Evolutionary conservation across 495 filamentous ascomycete species (phyloP).

Genomic region (Neurospora sp.): DNA sequence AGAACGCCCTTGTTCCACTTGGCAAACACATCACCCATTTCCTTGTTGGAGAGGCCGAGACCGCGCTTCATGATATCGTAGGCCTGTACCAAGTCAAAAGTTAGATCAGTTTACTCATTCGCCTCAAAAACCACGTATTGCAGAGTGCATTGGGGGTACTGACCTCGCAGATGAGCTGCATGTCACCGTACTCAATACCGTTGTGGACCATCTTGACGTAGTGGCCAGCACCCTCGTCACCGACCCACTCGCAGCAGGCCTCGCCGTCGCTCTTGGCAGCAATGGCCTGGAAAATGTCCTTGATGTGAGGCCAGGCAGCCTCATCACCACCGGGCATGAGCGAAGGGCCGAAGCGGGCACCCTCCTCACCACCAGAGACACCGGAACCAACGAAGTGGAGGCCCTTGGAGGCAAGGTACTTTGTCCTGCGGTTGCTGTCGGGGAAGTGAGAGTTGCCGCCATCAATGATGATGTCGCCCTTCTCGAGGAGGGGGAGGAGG

Average conservation of each 20-base stretch:
- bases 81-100: slow-evolving; percentile 46
- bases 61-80: slow-evolving; percentile 99
- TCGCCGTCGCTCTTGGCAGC: slow-evolving; percentile 93
- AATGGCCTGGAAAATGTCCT: slow-evolving; percentile 97
- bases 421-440: slow-evolving; percentile 91
- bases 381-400: slow-evolving; percentile 94
- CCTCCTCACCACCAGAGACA: slow-evolving; percentile 98
- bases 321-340: slow-evolving; percentile 98
- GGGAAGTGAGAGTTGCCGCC: slow-evolving; percentile 99
- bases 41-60: slow-evolving; percentile 70
- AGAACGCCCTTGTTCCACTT: slow-evolving; percentile 98
- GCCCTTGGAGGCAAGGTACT: slow-evolving; percentile 74
- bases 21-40: slow-evolving; percentile 87
- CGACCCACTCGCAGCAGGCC: slow-evolving; percentile 98
- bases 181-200: slow-evolving; percentile 99
- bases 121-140: neutral
- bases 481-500: slow-evolving; percentile 78
- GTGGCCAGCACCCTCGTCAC: slow-evolving; percentile 97
- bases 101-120: neutral
- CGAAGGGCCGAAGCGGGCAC: slow-evolving; percentile 92
- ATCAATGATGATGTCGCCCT: slow-evolving; percentile 98
- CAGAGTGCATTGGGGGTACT: slow-evolving; percentile 9
- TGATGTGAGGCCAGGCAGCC: slow-evolving; percentile 96
- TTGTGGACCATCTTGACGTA: slow-evolving; percentile 99
- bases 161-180: slow-evolving; percentile 99